These are phyloP conservation scores for Eragrostis nindensis DNA, from an alignment of 176 grass and related monocot species.

Conservation along the genomic window DNA sequence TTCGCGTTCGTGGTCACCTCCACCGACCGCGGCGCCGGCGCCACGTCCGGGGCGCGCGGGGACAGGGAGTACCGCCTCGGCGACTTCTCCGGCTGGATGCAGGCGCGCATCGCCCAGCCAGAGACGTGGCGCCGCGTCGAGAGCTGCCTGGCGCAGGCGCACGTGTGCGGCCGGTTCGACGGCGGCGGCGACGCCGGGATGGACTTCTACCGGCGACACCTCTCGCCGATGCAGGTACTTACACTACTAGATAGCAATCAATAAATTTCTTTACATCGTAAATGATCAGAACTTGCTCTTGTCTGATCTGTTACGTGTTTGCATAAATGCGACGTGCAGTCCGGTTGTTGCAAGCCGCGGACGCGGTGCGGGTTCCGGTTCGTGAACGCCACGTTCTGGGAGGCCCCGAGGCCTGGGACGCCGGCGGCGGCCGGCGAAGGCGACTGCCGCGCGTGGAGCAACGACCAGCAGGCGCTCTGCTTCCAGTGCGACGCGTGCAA, in stretches of 20 bases:
- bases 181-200: constrained; percentile 16
- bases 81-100: constrained; percentile 76
- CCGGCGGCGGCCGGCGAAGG: constrained; percentile 19
- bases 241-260: background rate
- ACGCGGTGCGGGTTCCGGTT: constrained; percentile 54
- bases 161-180: constrained; percentile 48
- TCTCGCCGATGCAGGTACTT: constrained; percentile 64
- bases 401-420: constrained; percentile 25
- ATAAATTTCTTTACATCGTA: too few relatives aligned
- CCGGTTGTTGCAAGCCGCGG: constrained; percentile 80
- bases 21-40: constrained; percentile 30
- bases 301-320: background rate
- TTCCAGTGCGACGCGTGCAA: constrained; percentile 79
- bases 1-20: constrained; percentile 65
- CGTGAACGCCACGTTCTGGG: constrained; percentile 65
- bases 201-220: constrained; percentile 57
- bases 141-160: constrained; percentile 56
- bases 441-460: constrained; percentile 74
- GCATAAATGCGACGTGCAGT: constrained; percentile 41
- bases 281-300: too few relatives aligned
- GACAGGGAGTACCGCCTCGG: constrained; percentile 56
- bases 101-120: constrained; percentile 44
- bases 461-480: constrained; percentile 53
- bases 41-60: constrained; percentile 46
- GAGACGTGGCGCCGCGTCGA: constrained; percentile 58